Evolutionary conservation across 2,329 filamentous ascomycete species (phyloP).

Genomic region (Chrysosporium queenslandicum): DNA sequence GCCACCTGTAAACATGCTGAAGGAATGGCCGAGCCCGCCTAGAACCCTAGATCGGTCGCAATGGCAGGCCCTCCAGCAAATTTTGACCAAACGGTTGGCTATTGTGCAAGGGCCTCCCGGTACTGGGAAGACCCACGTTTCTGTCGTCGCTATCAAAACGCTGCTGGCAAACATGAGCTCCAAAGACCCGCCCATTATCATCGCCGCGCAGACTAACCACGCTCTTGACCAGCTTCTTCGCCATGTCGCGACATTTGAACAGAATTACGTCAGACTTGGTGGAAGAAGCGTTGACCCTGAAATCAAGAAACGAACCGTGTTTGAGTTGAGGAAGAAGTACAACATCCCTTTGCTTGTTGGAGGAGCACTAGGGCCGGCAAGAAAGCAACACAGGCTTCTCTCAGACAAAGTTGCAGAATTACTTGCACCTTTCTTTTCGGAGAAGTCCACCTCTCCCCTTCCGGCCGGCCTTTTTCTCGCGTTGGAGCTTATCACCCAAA

Average conservation of each 20-base stretch:
- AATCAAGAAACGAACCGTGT: constrained; percentile 58
- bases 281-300: constrained; percentile 56
- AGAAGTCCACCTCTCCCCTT: constrained; percentile 38
- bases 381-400: constrained; percentile 36
- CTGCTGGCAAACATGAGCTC: constrained; percentile 50
- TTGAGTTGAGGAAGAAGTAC: constrained; percentile 44
- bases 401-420: constrained; percentile 34
- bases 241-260: constrained; percentile 53
- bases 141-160: constrained; percentile 58
- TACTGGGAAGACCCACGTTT: constrained; percentile 73
- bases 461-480: constrained; percentile 46
- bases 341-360: constrained; percentile 31
- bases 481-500: constrained; percentile 49
- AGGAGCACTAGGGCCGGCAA: constrained; percentile 33
- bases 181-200: constrained; percentile 58
- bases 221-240: constrained; percentile 72
- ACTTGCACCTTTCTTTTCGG: constrained; percentile 34
- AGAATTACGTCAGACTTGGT: constrained; percentile 56
- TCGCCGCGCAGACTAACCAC: constrained; percentile 84
- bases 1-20: constrained; percentile 44
- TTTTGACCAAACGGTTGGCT: constrained; percentile 61
- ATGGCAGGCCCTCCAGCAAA: constrained; percentile 54
- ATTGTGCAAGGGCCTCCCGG: constrained; percentile 77
- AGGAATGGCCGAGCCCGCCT: constrained; percentile 43
- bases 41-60: constrained; percentile 61